Evolutionary conservation across 139 green algal genomes (phyloP).

Genomic region (Zygnema cylindricum): DNA sequence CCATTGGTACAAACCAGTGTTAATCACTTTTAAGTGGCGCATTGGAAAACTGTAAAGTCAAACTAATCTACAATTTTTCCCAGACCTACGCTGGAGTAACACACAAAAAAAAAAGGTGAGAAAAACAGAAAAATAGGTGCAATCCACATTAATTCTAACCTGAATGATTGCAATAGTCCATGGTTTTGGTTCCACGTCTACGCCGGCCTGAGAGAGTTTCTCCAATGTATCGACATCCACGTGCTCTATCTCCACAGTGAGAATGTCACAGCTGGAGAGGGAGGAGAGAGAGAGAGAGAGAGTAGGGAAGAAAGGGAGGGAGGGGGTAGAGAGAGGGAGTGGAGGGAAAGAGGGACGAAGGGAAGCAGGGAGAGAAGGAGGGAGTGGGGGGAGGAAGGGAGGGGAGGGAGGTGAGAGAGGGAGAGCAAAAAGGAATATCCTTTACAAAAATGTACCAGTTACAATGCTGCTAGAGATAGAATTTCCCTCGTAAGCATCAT

Average conservation of each 20-base stretch:
- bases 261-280: slow-evolving; percentile 71
- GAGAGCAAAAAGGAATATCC: background rate
- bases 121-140: too few species aligned
- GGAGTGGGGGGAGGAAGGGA: background rate
- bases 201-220: slow-evolving; percentile 65
- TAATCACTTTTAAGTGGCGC: too few species aligned
- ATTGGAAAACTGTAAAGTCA: too few species aligned
- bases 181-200: slow-evolving; percentile 79
- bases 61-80: too few species aligned
- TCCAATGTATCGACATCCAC: slow-evolving; percentile 87
- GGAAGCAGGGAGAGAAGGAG: background rate
- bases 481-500: too few species aligned
- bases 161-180: slow-evolving; percentile 57
- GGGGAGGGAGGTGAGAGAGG: background rate
- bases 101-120: too few species aligned
- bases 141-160: too few species aligned
- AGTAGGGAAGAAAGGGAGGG: background rate
- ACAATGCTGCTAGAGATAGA: too few species aligned
- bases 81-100: too few species aligned
- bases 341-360: background rate
- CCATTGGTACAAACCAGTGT: too few species aligned
- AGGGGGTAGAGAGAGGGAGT: slow-evolving; percentile 5
- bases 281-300: background rate
- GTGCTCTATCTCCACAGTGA: slow-evolving; percentile 99
- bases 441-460: too few species aligned